A percentile compares a stretch with the other conserved stretches of the same genome.
Conservation (phyloP, 352 stramenopile genomes). For the Thraustochytrium sp. region DNA sequence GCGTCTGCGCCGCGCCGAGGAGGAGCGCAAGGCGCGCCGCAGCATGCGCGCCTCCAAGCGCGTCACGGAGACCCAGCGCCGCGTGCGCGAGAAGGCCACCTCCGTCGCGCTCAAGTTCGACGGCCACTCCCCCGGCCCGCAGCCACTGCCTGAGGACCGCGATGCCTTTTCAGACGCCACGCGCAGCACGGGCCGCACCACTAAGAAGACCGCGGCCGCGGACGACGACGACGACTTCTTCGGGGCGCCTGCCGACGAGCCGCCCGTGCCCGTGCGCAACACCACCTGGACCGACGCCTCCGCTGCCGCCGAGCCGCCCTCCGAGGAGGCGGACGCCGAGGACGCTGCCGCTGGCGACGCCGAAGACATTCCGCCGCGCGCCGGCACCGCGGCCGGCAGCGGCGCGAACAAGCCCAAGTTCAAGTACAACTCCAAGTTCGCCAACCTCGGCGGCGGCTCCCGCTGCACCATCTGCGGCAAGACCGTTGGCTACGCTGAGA, state of each 20-base stretch:
- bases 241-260: not conserved
- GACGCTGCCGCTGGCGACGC: not conserved
- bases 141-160: not conserved
- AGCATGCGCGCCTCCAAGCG: not conserved
- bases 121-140: not conserved
- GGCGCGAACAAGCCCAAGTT: conserved; percentile 23
- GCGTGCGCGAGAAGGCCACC: not conserved
- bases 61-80: not conserved
- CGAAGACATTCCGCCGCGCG: not conserved
- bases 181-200: not conserved
- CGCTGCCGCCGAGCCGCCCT: not conserved
- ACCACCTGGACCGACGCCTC: not conserved
- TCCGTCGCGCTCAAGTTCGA: not conserved
- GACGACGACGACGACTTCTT: conserved; percentile 40
- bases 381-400: not conserved
- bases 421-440: conserved; percentile 35
- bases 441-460: conserved; percentile 25
- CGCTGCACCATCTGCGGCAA: conserved; percentile 26
- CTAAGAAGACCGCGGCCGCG: not conserved
- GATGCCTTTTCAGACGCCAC: not conserved
- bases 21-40: not conserved
- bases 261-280: not conserved
- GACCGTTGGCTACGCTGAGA: conserved; percentile 40
- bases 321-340: not conserved
- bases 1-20: not conserved